These are phyloP conservation scores for Canavalia gladiata DNA, from an alignment of 306 rosid genomes.

Conservation along the genomic window DNA sequence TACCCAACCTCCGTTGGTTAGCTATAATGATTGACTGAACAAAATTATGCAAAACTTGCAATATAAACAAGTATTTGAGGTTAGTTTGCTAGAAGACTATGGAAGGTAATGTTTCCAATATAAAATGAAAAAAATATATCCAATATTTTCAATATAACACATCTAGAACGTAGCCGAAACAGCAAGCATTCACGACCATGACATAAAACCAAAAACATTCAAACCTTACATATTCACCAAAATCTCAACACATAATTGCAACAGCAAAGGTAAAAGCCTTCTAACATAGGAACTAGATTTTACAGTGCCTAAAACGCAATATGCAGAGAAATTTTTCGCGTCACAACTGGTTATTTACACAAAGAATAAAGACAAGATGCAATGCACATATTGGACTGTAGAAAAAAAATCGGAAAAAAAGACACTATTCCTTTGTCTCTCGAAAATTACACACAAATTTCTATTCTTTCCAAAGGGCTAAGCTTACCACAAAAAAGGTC, in stretches of 20 bases:
- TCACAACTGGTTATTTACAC: constrained; percentile 51
- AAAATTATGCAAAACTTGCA: not conserved
- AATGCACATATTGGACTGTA: constrained; percentile 45
- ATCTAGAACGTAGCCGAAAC: not conserved
- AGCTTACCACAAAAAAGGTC: constrained; percentile 51
- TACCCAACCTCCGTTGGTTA: not conserved
- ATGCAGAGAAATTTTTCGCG: constrained; percentile 22
- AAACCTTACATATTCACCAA: not conserved
- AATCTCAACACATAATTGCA: not conserved
- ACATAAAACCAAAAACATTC: not conserved
- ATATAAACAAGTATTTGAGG: not conserved
- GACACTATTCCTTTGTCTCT: constrained; percentile 56
- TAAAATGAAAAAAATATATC: not conserved
- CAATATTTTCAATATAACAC: not conserved
- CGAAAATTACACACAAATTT: constrained; percentile 67
- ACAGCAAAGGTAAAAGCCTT: constrained; percentile 1
- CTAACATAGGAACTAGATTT: constrained; percentile 1
- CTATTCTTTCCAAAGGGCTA: constrained; percentile 58
- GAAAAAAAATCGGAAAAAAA: constrained; percentile 12
- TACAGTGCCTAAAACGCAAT: constrained; percentile 25
- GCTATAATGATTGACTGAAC: not conserved
- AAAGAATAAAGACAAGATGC: constrained; percentile 61
- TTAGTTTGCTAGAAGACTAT: not conserved
- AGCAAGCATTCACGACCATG: not conserved
- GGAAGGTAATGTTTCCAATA: not conserved